These are phyloP conservation scores for Moesziomyces aphidis DNA, from an alignment of 1,284 basidiomycete species.

Conservation along the genomic window DNA sequence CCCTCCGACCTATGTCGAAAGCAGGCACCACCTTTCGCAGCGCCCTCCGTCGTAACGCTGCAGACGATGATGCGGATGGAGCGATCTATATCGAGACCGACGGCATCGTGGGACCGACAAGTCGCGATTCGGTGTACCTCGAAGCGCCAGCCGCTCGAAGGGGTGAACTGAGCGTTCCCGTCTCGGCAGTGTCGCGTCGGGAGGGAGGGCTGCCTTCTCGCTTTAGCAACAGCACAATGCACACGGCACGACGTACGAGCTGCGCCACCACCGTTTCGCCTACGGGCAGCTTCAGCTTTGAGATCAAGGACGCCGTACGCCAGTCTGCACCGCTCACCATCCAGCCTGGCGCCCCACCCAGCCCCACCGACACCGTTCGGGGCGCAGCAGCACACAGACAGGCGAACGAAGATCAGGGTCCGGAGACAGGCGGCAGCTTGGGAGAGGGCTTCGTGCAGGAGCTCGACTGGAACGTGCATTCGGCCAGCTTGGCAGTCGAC, in stretches of 20 bases:
- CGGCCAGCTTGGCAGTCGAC: neutral
- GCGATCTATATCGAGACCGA: slow-evolving; percentile 39
- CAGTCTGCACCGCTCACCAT: slow-evolving; percentile 8
- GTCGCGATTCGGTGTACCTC: neutral
- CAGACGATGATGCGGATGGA: neutral
- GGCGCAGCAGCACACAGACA: neutral
- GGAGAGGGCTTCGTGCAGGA: slow-evolving; percentile 14
- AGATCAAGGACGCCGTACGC: slow-evolving; percentile 34
- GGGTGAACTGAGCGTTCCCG: slow-evolving; percentile 1
- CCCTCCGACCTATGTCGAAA: slow-evolving; percentile 18
- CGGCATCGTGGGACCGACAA: slow-evolving; percentile 4
- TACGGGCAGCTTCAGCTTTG: slow-evolving; percentile 34
- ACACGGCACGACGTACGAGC: slow-evolving; percentile 1
- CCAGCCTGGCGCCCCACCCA: neutral
- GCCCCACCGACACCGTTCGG: too few species aligned
- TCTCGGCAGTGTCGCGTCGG: neutral
- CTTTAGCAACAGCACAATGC: slow-evolving; percentile 23
- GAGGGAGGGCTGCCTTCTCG: slow-evolving; percentile 13
- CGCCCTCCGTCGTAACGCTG: slow-evolving; percentile 12
- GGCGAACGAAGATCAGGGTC: neutral
- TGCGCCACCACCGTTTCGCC: slow-evolving; percentile 14
- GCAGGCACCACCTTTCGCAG: slow-evolving; percentile 15
- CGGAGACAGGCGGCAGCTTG: neutral
- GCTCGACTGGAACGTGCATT: slow-evolving; percentile 24
- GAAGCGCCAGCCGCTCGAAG: neutral